These are phyloP conservation scores for Ogataea glucozyma DNA, from an alignment of 805 yeast species.

Conservation along the genomic window DNA sequence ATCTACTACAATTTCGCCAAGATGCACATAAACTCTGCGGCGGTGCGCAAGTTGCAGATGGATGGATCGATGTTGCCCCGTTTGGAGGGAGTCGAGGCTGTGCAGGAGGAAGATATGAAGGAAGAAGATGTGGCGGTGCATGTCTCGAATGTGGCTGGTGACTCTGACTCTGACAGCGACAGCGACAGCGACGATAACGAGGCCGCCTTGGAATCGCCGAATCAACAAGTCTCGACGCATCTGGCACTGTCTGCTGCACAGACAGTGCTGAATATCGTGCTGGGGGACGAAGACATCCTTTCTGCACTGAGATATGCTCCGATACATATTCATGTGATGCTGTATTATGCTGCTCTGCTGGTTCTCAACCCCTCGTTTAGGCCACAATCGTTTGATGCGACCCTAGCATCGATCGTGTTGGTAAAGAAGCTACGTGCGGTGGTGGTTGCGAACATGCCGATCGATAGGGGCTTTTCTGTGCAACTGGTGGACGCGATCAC, in stretches of 20 bases:
- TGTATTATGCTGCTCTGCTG: slow-evolving; percentile 63
- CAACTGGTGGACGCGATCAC: slow-evolving; percentile 39
- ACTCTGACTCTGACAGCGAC: slow-evolving; percentile 34
- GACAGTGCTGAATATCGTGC: slow-evolving; percentile 57
- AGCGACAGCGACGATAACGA: slow-evolving; percentile 19
- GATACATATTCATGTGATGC: slow-evolving; percentile 70
- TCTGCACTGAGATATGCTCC: slow-evolving; percentile 63
- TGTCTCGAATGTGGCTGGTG: slow-evolving; percentile 8
- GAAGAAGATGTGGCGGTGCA: slow-evolving; percentile 19
- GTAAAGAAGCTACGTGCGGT: slow-evolving; percentile 47
- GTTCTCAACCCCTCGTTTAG: slow-evolving; percentile 49
- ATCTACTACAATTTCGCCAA: slow-evolving; percentile 74
- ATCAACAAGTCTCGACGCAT: slow-evolving; percentile 36
- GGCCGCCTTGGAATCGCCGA: slow-evolving; percentile 12
- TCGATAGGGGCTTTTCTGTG: slow-evolving; percentile 52
- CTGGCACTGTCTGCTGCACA: slow-evolving; percentile 65
- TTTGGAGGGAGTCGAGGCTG: slow-evolving; percentile 20
- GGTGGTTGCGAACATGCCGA: slow-evolving; percentile 48
- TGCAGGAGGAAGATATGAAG: slow-evolving; percentile 1
- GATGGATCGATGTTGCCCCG: slow-evolving; percentile 31
- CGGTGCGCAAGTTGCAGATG: slow-evolving; percentile 46
- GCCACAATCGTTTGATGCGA: slow-evolving; percentile 27
- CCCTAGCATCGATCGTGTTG: slow-evolving; percentile 41
- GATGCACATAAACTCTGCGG: slow-evolving; percentile 63
- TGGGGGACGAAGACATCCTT: slow-evolving; percentile 59